phyloP scores from a whole-genome alignment of 345 rosid species.

The Sapria himalayana region DNA sequence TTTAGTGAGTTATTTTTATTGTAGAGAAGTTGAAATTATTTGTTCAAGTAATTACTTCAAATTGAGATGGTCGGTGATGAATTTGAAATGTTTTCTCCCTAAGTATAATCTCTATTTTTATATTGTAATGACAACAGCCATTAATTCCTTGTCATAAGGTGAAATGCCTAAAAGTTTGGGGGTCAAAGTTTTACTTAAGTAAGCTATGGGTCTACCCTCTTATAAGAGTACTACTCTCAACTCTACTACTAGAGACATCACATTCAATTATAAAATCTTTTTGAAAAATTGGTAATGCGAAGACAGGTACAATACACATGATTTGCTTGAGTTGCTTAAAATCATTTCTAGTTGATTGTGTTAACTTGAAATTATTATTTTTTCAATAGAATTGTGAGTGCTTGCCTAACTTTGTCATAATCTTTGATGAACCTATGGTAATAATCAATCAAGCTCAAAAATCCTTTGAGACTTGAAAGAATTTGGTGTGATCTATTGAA shows the following conservation, averaged over 20 bases:
- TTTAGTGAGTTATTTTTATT: too few relatives aligned
- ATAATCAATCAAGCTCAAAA: not conserved
- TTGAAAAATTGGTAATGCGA: not conserved
- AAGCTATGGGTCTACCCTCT: not conserved
- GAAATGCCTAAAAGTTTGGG: not conserved
- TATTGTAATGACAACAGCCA: not conserved
- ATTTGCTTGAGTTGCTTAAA: not conserved
- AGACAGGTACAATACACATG: not conserved
- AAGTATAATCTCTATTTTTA: not conserved
- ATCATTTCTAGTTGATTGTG: not conserved
- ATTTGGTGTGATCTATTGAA: not conserved
- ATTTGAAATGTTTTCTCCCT: not conserved
- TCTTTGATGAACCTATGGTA: not conserved
- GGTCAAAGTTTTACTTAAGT: not conserved
- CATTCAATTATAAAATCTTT: not conserved
- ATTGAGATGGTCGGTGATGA: too few relatives aligned
- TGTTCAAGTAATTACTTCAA: too few relatives aligned
- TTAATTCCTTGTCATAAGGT: slow-evolving; percentile 1
- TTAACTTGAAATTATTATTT: not conserved
- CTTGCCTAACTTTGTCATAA: not conserved
- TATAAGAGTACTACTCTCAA: too few relatives aligned
- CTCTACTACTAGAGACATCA: not conserved
- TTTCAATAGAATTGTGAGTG: not conserved
- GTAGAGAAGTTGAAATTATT: not conserved
- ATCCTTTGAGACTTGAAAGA: not conserved